These are phyloP conservation scores for Populus hybrid DNA, from an alignment of 441 rosid species.

Conservation along the genomic window DNA sequence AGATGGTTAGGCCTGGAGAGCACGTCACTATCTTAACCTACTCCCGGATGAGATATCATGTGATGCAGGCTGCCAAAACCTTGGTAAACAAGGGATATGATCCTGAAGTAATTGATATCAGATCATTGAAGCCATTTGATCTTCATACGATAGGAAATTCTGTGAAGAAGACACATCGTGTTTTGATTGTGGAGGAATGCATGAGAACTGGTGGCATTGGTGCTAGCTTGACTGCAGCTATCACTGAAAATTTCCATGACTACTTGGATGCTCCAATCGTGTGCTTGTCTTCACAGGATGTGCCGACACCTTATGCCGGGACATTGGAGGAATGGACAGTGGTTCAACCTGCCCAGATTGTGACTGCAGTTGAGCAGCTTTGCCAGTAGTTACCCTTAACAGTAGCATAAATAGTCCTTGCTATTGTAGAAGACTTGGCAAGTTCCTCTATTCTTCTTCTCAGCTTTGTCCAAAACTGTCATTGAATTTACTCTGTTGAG, in stretches of 20 bases:
- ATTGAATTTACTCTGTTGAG: not conserved
- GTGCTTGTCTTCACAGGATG: slow-evolving; percentile 92
- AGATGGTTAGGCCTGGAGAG: slow-evolving; percentile 94
- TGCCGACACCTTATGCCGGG: slow-evolving; percentile 93
- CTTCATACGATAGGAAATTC: slow-evolving; percentile 89
- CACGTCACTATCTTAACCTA: slow-evolving; percentile 83
- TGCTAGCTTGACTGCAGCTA: slow-evolving; percentile 86
- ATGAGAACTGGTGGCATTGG: slow-evolving; percentile 96
- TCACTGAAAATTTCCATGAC: slow-evolving; percentile 79
- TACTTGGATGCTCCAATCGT: slow-evolving; percentile 82
- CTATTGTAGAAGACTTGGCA: not conserved
- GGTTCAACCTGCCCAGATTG: slow-evolving; percentile 93
- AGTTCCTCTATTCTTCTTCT: not conserved
- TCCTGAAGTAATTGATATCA: slow-evolving; percentile 85
- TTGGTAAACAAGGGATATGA: slow-evolving; percentile 89
- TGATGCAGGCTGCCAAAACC: slow-evolving; percentile 94
- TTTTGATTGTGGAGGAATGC: slow-evolving; percentile 95
- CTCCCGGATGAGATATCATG: slow-evolving; percentile 92
- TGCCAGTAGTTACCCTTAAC: slow-evolving; percentile 47
- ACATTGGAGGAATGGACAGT: slow-evolving; percentile 91
- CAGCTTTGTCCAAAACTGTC: not conserved
- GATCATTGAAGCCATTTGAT: slow-evolving; percentile 90
- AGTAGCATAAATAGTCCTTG: not conserved
- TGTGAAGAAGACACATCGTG: slow-evolving; percentile 87
- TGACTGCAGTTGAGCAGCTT: slow-evolving; percentile 84